Evolutionary conservation across 441 rosid species (phyloP), one percentile per base, ranked within the genome.

Genomic region (Eutrema salsugineum): DNA sequence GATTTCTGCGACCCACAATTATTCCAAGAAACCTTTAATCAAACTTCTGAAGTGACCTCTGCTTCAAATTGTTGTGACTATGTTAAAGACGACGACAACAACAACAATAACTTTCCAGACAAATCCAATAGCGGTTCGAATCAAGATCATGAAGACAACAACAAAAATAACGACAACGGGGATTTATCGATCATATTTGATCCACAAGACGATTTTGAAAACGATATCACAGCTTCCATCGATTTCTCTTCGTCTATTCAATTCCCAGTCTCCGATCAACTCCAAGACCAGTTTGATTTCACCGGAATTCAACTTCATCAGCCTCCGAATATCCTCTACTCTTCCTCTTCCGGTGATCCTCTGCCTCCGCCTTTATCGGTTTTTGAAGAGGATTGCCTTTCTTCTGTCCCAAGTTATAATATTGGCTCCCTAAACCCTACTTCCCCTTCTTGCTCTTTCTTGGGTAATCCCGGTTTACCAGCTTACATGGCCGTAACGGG

Each of bases 161-260:
- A 65, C 53, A 77, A 71, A 44, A 78, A 46, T 67, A 78, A 63
- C 62, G 79, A 72, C 50, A 82, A 48, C 10, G 73, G 57, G 16
- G 89, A 83, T 33, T 79, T 84, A 17, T 84, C 93, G 6, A 77
- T 77, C 50, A 77, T 77, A 49, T 73, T 91, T 71, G 91, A 87
- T 56, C 80, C 89, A 3, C 89, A 79, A 27, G 78, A 78, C 19
- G 97, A 92, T 17, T 83, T 92, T 19, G 90, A 88, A 12, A 92
- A 89, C 38, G 93, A 87, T 33, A 88, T 94, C 51, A 84, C 99
- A 9, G 94, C 91, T 71, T 94, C 96, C 2, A 92, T 85, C 19
- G 91, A 92, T 66, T 94, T 90, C 58, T 88, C 94, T 53, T 77
- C 93, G 5, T 83, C 97, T 7, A 84, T 88, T 55, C 70, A 81